These are phyloP conservation scores for Circinella umbellata DNA, from an alignment of 371 early-diverging fungal species.

Conservation along the genomic window DNA sequence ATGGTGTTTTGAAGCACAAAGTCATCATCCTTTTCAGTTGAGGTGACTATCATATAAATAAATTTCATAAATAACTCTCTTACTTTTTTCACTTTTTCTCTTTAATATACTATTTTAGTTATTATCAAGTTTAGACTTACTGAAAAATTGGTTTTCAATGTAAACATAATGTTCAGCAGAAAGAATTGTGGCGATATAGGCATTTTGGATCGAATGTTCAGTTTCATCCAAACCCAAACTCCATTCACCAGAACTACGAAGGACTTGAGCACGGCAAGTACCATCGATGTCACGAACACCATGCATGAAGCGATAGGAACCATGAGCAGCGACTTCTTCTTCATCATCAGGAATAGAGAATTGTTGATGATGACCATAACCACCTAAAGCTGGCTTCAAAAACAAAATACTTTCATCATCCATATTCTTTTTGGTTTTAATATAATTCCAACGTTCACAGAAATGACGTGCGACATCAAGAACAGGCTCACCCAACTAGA, in stretches of 20 bases:
- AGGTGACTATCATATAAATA: conserved; percentile 53
- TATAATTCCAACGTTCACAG: conserved; percentile 92
- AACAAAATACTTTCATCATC: conserved; percentile 43
- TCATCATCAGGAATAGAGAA: conserved; percentile 30
- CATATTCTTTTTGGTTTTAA: conserved; percentile 61
- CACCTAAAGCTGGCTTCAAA: conserved; percentile 51
- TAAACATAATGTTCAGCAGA: conserved; percentile 86
- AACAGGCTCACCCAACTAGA: conserved; percentile 71
- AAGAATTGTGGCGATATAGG: conserved; percentile 77
- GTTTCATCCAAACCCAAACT: conserved; percentile 58
- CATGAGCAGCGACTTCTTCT: conserved; percentile 17
- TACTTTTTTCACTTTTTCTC: too few relatives aligned
- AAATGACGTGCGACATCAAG: conserved; percentile 90
- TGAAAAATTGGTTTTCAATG: conserved; percentile 97
- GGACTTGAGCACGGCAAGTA: conserved; percentile 68
- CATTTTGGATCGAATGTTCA: conserved; percentile 83
- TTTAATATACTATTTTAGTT: too few relatives aligned
- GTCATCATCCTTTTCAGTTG: conserved; percentile 52
- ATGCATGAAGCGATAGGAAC: conserved; percentile 37
- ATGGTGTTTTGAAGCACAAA: conserved; percentile 75
- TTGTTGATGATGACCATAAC: conserved; percentile 38
- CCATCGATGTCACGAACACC: conserved; percentile 38
- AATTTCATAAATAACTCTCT: not conserved
- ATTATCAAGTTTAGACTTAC: conserved; percentile 43
- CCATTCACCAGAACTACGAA: conserved; percentile 76